Conservation (phyloP, 1,284 basidiomycete genomes). For the Malassezia yamatoensis region DNA sequence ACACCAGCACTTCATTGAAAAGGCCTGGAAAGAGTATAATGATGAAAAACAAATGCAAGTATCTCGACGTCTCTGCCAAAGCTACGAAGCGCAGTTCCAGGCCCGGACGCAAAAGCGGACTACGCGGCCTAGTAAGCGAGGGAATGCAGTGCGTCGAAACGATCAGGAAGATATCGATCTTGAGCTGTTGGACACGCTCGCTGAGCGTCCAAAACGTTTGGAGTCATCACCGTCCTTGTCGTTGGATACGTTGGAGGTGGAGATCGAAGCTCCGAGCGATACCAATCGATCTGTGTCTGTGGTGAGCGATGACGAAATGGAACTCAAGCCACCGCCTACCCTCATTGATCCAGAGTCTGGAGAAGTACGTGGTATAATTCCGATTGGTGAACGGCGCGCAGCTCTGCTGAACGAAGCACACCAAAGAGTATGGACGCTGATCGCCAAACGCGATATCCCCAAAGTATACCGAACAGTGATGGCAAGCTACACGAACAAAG, state of each 20-base stretch:
- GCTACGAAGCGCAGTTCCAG: slow-evolving; percentile 32
- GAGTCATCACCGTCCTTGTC: slow-evolving; percentile 8
- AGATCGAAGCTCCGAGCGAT: slow-evolving; percentile 10
- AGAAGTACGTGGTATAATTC: slow-evolving; percentile 27
- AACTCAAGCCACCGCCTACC: slow-evolving; percentile 18
- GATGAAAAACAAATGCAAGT: slow-evolving; percentile 24
- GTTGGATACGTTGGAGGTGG: slow-evolving; percentile 22
- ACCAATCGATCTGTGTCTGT: slow-evolving; percentile 20
- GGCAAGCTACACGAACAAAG: slow-evolving; percentile 36
- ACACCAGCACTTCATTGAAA: slow-evolving; percentile 26
- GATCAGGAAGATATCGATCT: slow-evolving; percentile 37
- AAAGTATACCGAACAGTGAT: slow-evolving; percentile 45
- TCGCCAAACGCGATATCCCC: slow-evolving; percentile 46
- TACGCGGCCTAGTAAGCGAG: slow-evolving; percentile 2
- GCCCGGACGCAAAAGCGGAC: slow-evolving; percentile 19
- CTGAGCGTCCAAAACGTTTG: slow-evolving; percentile 16
- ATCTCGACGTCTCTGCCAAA: slow-evolving; percentile 26
- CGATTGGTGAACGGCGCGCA: slow-evolving; percentile 31
- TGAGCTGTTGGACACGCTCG: slow-evolving; percentile 38
- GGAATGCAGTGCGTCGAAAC: background rate
- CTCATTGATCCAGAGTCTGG: slow-evolving; percentile 17
- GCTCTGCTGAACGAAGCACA: slow-evolving; percentile 43
- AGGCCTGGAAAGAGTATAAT: slow-evolving; percentile 19
- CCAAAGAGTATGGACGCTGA: slow-evolving; percentile 43
- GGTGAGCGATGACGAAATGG: slow-evolving; percentile 17